Evolutionary conservation across 176 grass and related monocot genomes (phyloP).

Genomic region (Eragrostis curvula): DNA sequence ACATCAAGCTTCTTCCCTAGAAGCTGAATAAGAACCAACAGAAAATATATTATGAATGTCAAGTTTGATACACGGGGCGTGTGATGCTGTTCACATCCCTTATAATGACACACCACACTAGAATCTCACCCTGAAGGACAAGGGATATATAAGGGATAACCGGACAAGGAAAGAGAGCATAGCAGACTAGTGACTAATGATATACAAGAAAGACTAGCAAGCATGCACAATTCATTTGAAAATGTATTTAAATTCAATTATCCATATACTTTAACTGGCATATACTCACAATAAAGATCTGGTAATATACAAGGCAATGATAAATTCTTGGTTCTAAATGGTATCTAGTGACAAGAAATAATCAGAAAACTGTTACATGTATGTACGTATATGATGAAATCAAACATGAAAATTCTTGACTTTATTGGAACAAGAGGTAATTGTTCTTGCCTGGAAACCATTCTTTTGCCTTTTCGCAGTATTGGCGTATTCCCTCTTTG

Average conservation of each 20-base stretch:
- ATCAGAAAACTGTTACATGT: not conserved
- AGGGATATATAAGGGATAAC: not conserved
- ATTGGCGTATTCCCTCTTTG: constrained; percentile 63
- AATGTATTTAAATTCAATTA: not conserved
- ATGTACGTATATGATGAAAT: not conserved
- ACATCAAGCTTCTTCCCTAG: constrained; percentile 81
- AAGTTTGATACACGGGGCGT: constrained; percentile 27
- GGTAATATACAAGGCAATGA: not conserved
- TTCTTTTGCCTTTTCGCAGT: constrained; percentile 67
- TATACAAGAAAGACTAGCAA: not conserved
- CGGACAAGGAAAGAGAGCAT: not conserved
- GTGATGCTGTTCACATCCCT: constrained; percentile 20
- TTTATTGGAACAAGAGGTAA: constrained; percentile 35
- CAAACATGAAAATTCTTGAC: constrained; percentile 6
- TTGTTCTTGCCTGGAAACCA: constrained; percentile 57
- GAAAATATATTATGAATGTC: constrained; percentile 31
- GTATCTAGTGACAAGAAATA: not conserved
- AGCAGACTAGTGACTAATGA: not conserved
- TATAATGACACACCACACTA: not conserved
- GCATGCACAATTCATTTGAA: too few species aligned
- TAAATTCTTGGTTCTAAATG: not conserved
- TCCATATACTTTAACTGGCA: not conserved
- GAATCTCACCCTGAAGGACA: not conserved
- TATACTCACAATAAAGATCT: not conserved
- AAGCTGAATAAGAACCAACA: constrained; percentile 60